Evolutionary conservation across 2,329 filamentous ascomycete genomes (phyloP).

Genomic region (Hypoxylon sp.): DNA sequence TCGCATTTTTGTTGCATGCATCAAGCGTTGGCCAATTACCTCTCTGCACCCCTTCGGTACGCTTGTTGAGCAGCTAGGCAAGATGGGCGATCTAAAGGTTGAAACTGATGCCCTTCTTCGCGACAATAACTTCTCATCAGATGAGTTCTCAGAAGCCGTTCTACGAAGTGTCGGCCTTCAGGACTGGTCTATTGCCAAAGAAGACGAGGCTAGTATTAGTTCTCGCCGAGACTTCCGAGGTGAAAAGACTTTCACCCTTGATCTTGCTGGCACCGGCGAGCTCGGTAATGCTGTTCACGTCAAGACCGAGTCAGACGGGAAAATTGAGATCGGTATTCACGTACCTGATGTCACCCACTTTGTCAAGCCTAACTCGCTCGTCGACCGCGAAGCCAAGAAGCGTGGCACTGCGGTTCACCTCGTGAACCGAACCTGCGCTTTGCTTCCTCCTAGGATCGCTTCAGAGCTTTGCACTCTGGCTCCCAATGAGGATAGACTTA

Average conservation of each 20-base stretch:
- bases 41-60: slow-evolving; percentile 99
- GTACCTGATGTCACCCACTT: slow-evolving; percentile 97
- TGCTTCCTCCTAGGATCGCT: slow-evolving; percentile 89
- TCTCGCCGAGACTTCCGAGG: slow-evolving; percentile 90
- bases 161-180: slow-evolving; percentile 92
- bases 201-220: slow-evolving; percentile 81
- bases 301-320: slow-evolving; percentile 85
- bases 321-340: slow-evolving; percentile 94
- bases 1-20: slow-evolving; percentile 98
- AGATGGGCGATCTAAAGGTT: slow-evolving; percentile 97
- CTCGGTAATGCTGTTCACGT: slow-evolving; percentile 94
- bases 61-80: slow-evolving; percentile 94
- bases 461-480: slow-evolving; percentile 89
- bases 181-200: slow-evolving; percentile 89
- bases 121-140: slow-evolving; percentile 98
- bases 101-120: slow-evolving; percentile 97
- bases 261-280: slow-evolving; percentile 88
- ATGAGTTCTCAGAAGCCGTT: slow-evolving; percentile 98
- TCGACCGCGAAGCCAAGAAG: slow-evolving; percentile 98
- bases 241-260: slow-evolving; percentile 92
- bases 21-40: slow-evolving; percentile 99
- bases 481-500: slow-evolving; percentile 89
- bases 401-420: slow-evolving; percentile 96
- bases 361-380: slow-evolving; percentile 94
- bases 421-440: slow-evolving; percentile 87